Base-by-base conservation (phyloP, 257 asterid genomes). In the Osmanthus fragrans region DNA sequence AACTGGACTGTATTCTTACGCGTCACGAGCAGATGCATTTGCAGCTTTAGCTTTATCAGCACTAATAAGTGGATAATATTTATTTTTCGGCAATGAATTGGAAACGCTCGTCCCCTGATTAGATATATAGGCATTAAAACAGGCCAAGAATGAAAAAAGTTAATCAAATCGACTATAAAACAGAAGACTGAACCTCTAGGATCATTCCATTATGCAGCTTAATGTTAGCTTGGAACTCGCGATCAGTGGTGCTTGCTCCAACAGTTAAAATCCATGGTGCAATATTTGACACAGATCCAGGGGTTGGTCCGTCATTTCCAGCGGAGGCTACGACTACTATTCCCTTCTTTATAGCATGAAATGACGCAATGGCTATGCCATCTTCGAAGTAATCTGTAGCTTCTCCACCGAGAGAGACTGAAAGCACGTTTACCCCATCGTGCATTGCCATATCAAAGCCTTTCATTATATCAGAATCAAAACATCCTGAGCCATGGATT, bases 401-500 rank as follows among this genome's bases (percentile, higher is more conserved):
- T 4, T 7, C 29, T 4, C 76, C 39, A 34, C 76, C 78, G 2
- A 79, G 68, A 1, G 83, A 80, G 33, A 70, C 19, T 1, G 80
- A 80, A 18, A 80, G 27, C 30, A 80, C 77, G 4, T 80, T 64
- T 8, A 80, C 83, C 13, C 83, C 83, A 42, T 80, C 83, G 13
- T 75, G 65, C 32, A 80, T 80, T 10, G 83, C 83, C 27, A 68
- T 73, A 71, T 80, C 83, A 40, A 75, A 75, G 13, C 69, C 83
- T 75, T 80, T 58, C 29, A 80, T 37, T 4, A 80, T 75, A 42
- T 80, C 80, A 7, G 83, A 64, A 0, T 75, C 80, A 34, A 39
- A 12, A 37, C 80, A 74, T 36, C 63, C 76, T 19, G 45, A 9
- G 2, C 19, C 66, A 0, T 18, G 7, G 0, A 34, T 3, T 21